Conservation (phyloP, 495 filamentous ascomycete genomes). For the Lasiosphaeria ovina region DNA sequence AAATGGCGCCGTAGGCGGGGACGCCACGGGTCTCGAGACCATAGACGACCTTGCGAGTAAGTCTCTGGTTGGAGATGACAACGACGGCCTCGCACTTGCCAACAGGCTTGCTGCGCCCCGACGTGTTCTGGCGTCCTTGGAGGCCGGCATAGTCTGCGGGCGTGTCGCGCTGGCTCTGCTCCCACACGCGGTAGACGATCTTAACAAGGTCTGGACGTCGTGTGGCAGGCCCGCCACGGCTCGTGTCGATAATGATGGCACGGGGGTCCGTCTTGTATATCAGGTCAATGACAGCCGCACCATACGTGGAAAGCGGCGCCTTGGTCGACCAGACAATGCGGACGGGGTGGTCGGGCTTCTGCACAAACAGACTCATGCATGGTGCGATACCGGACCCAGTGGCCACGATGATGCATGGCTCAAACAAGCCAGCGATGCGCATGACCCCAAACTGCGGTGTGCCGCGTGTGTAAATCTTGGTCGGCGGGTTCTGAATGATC, state of each 20-base stretch:
- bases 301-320: constrained; percentile 45
- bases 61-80: constrained; percentile 70
- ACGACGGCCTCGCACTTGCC: constrained; percentile 66
- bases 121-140: constrained; percentile 52
- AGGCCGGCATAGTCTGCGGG: constrained; percentile 48
- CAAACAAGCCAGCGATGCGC: constrained; percentile 68
- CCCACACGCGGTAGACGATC: constrained; percentile 55
- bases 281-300: constrained; percentile 40
- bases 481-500: constrained; percentile 60
- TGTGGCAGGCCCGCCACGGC: constrained; percentile 21
- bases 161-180: constrained; percentile 51
- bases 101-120: constrained; percentile 54
- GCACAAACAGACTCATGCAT: constrained; percentile 51
- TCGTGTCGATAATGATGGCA: constrained; percentile 52
- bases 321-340: constrained; percentile 53
- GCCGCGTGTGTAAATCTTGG: constrained; percentile 55
- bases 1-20: constrained; percentile 75
- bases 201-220: constrained; percentile 52
- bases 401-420: constrained; percentile 67
- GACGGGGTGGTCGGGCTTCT: constrained; percentile 36
- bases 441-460: constrained; percentile 65
- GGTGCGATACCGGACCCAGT: constrained; percentile 84
- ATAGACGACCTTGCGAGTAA: constrained; percentile 71
- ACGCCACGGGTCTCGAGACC: constrained; percentile 67
- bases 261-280: constrained; percentile 45